Evolutionary conservation across 306 rosid genomes (phyloP), one percentile per base, ranked within the genome.

Genomic region (Canavalia ensiformis): DNA sequence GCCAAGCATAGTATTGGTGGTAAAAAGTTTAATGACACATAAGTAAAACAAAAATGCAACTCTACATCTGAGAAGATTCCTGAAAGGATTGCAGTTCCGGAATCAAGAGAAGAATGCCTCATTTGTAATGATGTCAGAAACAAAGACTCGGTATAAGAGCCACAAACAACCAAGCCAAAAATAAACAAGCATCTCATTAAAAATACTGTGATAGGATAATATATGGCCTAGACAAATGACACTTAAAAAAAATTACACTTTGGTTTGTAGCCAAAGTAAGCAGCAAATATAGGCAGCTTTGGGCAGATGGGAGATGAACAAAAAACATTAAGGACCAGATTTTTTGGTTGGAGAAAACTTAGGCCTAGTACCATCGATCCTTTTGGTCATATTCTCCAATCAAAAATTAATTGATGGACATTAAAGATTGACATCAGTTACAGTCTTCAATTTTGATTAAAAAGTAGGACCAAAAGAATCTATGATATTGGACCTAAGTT

Each of bases 101-200:
- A 18, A 18, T 18, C 25, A 18, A 18, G 25, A 18, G 25, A 18
- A 18, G 25, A 18, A 18, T 18, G 25, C 25, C 25, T 37, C 41
- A 37, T 37, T 37, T 37, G 2, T 37, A 37, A 37, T 37, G 41
- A 2, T 37, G 41, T 37, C 41, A 37, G 41, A 42, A 74, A 50
- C 76, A 41, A 52, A 52, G 41, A 45, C 33, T 18, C 57, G 51
- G 12, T 18, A 9, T 11, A 42, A 73, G 51, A 64, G n/a, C 46
- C 60, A 45, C 60, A 31, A 75, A 8, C 44, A 75, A 34, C 3
- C 12, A 33, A n/a, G 9, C 66, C 42, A 59, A 76, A 47, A 77
- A 0, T 69, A 52, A 37, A 10, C 51, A 51, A 54, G 34, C 11
- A 12, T n/a, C 34, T 39, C 29, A 9, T 50, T 51, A 57, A 60